These are phyloP conservation scores for Pichia sp. DNA, from an alignment of 1,139 yeast genomes.

Conservation along the genomic window DNA sequence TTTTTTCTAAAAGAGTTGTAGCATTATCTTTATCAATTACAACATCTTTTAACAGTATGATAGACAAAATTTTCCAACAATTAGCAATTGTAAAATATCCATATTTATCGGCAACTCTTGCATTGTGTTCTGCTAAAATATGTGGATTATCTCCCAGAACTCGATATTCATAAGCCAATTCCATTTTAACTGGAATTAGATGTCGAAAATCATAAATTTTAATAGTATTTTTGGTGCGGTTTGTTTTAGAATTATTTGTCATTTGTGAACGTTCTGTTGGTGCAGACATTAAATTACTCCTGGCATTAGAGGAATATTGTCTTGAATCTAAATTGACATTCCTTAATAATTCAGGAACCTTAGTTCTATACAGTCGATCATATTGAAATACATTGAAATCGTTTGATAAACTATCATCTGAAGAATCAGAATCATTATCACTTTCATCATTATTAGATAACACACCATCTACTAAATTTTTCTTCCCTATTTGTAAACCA, in stretches of 20 bases:
- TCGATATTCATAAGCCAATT: constrained; percentile 70
- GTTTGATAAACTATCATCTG: constrained; percentile 42
- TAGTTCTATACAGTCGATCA: constrained; percentile 40
- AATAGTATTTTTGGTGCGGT: constrained; percentile 43
- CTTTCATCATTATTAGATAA: constrained; percentile 15
- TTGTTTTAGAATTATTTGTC: constrained; percentile 21
- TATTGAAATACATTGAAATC: constrained; percentile 47
- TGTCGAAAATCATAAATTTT: constrained; percentile 61
- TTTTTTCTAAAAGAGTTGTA: constrained; percentile 14
- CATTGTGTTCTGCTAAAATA: constrained; percentile 60
- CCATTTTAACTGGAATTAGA: constrained; percentile 70
- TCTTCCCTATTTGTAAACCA: constrained; percentile 19
- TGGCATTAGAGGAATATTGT: constrained; percentile 18
- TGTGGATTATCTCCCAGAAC: constrained; percentile 64
- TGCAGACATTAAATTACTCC: constrained; percentile 18
- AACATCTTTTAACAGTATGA: constrained; percentile 33
- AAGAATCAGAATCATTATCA: constrained; percentile 10
- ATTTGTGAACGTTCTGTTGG: constrained; percentile 25
- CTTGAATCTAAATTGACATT: constrained; percentile 18
- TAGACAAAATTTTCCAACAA: constrained; percentile 68
- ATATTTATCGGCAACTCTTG: constrained; percentile 61
- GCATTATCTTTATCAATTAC: constrained; percentile 18
- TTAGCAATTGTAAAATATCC: constrained; percentile 62
- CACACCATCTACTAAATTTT: constrained; percentile 6
- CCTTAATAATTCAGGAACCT: constrained; percentile 42